A percentile compares a stretch with the other conserved stretches of the same genome.
These are phyloP conservation scores for Penicillium sp. DNA, from an alignment of 2,329 filamentous ascomycete species.

Conservation along the genomic window DNA sequence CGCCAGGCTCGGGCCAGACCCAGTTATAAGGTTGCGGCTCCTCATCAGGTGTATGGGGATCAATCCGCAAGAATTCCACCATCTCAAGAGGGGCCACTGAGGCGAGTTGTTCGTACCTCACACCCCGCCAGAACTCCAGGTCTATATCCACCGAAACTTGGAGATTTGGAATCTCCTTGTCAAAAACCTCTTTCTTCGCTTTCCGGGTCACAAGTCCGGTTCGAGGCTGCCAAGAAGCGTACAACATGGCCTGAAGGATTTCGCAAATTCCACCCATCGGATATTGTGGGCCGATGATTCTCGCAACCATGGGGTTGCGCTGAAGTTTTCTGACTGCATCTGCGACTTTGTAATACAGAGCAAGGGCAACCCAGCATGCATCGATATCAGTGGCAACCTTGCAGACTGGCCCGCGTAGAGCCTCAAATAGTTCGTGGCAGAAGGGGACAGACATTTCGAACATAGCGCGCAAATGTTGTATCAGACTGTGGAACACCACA, in stretches of 20 bases:
- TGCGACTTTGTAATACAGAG: constrained; percentile 19
- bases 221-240: neutral
- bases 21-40: neutral
- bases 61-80: neutral
- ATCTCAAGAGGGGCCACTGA: neutral
- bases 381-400: constrained; percentile 1
- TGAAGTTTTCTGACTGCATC: constrained; percentile 9
- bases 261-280: neutral
- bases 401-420: constrained; percentile 2
- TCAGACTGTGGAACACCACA: constrained; percentile 18
- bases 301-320: neutral
- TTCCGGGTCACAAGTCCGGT: neutral
- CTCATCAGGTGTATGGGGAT: neutral
- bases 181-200: neutral
- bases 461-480: constrained; percentile 15
- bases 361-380: constrained; percentile 18
- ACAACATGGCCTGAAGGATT: constrained; percentile 9
- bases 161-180: constrained; percentile 8
- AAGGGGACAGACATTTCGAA: constrained; percentile 19
- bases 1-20: neutral
- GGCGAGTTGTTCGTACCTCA: neutral
- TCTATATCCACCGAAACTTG: neutral
- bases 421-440: constrained; percentile 10
- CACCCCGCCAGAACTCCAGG: constrained; percentile 2
- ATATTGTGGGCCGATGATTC: constrained; percentile 7